phyloP scores from a whole-genome alignment of 169 alveolate species.

The Sarcocystis neurona region DNA sequence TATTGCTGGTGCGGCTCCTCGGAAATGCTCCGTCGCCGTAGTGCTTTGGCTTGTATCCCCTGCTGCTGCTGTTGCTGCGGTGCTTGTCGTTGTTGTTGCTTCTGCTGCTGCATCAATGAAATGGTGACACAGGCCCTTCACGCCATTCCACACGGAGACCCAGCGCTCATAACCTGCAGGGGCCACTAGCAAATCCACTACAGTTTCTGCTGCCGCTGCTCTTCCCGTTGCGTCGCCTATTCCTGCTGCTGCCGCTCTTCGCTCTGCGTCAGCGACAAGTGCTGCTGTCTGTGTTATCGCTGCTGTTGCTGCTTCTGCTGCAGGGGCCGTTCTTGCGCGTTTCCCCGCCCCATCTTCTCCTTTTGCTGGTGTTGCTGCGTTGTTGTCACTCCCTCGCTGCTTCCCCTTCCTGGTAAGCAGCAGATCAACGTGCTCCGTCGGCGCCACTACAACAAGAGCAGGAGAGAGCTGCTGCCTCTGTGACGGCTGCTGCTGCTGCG shows the following conservation, averaged over 20 bases:
- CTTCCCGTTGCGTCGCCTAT: too few species aligned
- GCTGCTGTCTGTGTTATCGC: not conserved
- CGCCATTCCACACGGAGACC: conserved; percentile 13
- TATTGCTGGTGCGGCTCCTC: too few species aligned
- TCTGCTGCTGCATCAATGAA: too few species aligned
- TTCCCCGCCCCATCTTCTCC: not conserved
- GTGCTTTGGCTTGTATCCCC: too few species aligned
- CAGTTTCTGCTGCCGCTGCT: too few species aligned
- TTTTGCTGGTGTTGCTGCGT: not conserved
- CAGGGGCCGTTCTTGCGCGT: not conserved
- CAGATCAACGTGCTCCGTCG: not conserved
- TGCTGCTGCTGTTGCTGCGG: too few species aligned
- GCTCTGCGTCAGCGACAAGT: too few species aligned
- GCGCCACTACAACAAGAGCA: not conserved
- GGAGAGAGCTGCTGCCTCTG: not conserved
- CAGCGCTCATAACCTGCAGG: not conserved
- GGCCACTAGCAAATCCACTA: not conserved
- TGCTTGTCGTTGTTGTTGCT: too few species aligned
- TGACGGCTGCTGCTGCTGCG: not conserved
- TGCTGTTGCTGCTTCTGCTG: conserved; percentile 1
- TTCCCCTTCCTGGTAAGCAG: too few species aligned
- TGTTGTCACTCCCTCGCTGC: not conserved
- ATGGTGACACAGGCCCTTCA: not conserved
- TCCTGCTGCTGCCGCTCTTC: too few species aligned
- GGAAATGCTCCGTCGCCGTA: too few species aligned